Evolutionary conservation across 2,329 filamentous ascomycete genomes (phyloP).

Genomic region (Daldinia sp.): DNA sequence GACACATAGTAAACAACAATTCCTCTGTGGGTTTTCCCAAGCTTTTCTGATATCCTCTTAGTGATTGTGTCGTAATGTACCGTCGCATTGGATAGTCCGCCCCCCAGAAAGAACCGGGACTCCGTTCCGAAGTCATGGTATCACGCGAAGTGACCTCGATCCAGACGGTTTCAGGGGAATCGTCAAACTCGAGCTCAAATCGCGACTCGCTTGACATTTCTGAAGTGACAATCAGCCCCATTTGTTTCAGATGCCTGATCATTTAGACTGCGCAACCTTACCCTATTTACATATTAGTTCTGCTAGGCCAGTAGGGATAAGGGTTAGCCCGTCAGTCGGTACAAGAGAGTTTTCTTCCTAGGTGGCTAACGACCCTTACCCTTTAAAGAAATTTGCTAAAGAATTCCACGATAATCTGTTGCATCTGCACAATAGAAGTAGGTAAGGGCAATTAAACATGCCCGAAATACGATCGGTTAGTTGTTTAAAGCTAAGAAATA

Average conservation of each 20-base stretch:
- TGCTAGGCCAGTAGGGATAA: background rate
- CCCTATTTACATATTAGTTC: constrained; percentile 1
- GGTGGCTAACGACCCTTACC: background rate
- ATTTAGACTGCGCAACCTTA: constrained; percentile 32
- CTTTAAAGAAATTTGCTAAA: no score
- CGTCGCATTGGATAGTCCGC: constrained; percentile 30
- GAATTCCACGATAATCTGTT: background rate
- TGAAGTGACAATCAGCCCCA: constrained; percentile 36
- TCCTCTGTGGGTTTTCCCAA: background rate
- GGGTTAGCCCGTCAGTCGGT: constrained; percentile 2
- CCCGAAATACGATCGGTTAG: no score
- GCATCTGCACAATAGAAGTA: background rate
- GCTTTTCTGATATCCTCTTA: background rate
- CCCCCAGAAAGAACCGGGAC: constrained; percentile 36
- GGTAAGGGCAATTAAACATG: no score
- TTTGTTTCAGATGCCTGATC: constrained; percentile 44
- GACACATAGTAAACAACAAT: constrained; percentile 7
- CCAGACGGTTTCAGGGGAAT: constrained; percentile 43
- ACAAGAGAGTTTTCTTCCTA: background rate
- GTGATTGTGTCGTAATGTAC: constrained; percentile 15
- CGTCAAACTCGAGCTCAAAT: constrained; percentile 25
- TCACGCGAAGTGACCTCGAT: constrained; percentile 42
- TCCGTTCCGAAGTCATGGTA: constrained; percentile 42
- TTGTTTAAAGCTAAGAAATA: no score
- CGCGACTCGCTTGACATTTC: constrained; percentile 35